Conservation (phyloP, 2,329 filamentous ascomycete species). For the Emmonsiellopsis sp. region DNA sequence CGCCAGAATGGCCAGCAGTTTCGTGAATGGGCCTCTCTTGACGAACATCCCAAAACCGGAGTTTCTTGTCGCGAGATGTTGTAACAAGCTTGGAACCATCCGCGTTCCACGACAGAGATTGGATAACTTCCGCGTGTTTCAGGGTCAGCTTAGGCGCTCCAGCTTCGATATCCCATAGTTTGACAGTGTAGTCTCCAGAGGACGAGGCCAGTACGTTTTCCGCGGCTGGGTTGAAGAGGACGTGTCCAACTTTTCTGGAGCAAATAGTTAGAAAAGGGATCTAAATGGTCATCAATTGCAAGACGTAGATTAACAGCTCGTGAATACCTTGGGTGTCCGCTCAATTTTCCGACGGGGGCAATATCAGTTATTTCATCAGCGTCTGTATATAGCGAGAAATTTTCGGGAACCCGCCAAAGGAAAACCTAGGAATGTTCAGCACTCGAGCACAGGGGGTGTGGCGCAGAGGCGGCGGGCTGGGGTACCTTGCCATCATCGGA, state of each 20-base stretch:
- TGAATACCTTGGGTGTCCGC: slow-evolving; percentile 72
- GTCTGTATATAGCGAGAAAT: slow-evolving; percentile 76
- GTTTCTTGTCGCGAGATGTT: slow-evolving; percentile 95
- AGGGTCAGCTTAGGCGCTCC: slow-evolving; percentile 66
- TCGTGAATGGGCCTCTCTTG: slow-evolving; percentile 84
- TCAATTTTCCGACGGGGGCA: slow-evolving; percentile 67
- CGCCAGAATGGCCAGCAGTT: slow-evolving; percentile 73
- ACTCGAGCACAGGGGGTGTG: slow-evolving; percentile 4
- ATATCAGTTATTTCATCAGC: slow-evolving; percentile 77
- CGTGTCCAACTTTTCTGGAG: slow-evolving; percentile 85
- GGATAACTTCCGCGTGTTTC: slow-evolving; percentile 83
- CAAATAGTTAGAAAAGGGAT: not conserved
- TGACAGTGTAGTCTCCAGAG: slow-evolving; percentile 89
- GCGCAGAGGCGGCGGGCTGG: not conserved
- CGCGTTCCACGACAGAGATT: slow-evolving; percentile 92
- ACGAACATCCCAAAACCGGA: slow-evolving; percentile 93
- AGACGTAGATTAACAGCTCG: not conserved
- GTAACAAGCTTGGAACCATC: slow-evolving; percentile 79
- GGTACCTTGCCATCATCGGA: slow-evolving; percentile 84
- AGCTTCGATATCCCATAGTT: slow-evolving; percentile 86
- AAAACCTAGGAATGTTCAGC: slow-evolving; percentile 50
- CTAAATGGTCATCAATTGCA: not conserved
- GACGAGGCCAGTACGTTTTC: slow-evolving; percentile 92
- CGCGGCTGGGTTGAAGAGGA: slow-evolving; percentile 93
- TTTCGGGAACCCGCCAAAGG: slow-evolving; percentile 86